phyloP scores from a whole-genome alignment of 2,329 filamentous ascomycete genomes.

The Verticillium alfalfae region DNA sequence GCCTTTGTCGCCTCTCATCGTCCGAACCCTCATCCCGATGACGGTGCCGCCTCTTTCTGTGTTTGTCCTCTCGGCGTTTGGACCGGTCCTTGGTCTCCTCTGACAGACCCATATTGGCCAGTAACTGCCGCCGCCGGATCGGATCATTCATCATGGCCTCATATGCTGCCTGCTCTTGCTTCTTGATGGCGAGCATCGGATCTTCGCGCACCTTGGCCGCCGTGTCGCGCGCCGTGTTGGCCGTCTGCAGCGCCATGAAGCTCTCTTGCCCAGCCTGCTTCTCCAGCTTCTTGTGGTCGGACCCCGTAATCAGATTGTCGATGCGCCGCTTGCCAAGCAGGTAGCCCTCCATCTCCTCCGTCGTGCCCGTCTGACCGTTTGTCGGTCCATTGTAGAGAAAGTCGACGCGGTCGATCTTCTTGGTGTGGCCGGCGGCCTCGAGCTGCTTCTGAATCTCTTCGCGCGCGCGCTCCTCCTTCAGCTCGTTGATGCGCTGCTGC shows the following conservation, averaged over 20 bases:
- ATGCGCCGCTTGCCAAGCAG: conserved; percentile 88
- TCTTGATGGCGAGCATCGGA: conserved; percentile 88
- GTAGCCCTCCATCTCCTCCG: conserved; percentile 90
- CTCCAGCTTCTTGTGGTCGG: conserved; percentile 73
- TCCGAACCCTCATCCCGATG: conserved; percentile 36
- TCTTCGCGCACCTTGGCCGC: conserved; percentile 85
- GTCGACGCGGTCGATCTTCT: conserved; percentile 77
- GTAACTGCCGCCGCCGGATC: conserved; percentile 59
- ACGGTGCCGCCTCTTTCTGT: conserved; percentile 37
- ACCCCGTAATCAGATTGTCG: conserved; percentile 73
- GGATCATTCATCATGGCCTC: conserved; percentile 77
- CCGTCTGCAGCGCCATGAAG: conserved; percentile 58
- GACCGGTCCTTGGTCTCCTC: conserved; percentile 31
- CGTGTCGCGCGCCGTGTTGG: conserved; percentile 72
- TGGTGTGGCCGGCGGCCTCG: conserved; percentile 79
- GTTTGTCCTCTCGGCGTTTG: conserved; percentile 31
- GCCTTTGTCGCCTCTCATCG: conserved; percentile 30
- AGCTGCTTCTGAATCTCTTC: conserved; percentile 89
- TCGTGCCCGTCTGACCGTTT: conserved; percentile 66
- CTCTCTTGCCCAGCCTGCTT: conserved; percentile 62
- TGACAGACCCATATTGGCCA: conserved; percentile 56
- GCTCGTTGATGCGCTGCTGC: conserved; percentile 85
- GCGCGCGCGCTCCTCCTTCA: conserved; percentile 87
- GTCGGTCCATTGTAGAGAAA: conserved; percentile 97
- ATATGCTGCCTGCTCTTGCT: conserved; percentile 78